Evolutionary conservation across 305 asterid genomes (phyloP).

Genomic region (Fraxinus floribunda): DNA sequence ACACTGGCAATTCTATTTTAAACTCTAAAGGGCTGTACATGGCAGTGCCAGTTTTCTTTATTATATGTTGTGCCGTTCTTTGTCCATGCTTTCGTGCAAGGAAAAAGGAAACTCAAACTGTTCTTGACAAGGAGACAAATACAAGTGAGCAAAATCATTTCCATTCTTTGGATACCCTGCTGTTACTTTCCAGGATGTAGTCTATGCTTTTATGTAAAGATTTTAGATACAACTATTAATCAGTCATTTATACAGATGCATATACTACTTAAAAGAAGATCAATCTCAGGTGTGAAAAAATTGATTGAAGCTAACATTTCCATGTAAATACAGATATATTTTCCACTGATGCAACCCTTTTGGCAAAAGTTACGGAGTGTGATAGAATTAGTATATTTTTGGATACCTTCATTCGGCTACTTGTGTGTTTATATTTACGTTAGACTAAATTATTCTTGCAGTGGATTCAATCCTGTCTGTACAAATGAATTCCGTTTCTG

Average conservation of each 20-base stretch:
- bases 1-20: constrained; percentile 20
- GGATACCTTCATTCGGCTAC: background rate
- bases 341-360: background rate
- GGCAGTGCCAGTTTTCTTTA: constrained; percentile 64
- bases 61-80: constrained; percentile 62
- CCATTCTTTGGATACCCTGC: constrained; percentile 8
- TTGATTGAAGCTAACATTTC: background rate
- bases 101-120: constrained; percentile 54
- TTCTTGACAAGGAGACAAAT: constrained; percentile 60
- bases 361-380: background rate
- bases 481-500: constrained; percentile 54
- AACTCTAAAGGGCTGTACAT: constrained; percentile 53
- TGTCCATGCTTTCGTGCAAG: constrained; percentile 88
- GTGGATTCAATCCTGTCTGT: constrained; percentile 56
- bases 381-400: too few species aligned
- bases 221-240: background rate
- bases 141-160: constrained; percentile 57
- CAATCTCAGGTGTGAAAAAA: background rate
- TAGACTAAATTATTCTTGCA: constrained; percentile 37
- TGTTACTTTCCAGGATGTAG: background rate
- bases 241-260: background rate
- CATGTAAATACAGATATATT: background rate
- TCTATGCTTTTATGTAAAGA: background rate
- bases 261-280: background rate
- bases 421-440: constrained; percentile 6